A percentile compares a stretch with the other conserved stretches of the same genome.
Evolutionary conservation across 176 grass and related monocot species (phyloP).

Genomic region (Cymbopogon citratus): DNA sequence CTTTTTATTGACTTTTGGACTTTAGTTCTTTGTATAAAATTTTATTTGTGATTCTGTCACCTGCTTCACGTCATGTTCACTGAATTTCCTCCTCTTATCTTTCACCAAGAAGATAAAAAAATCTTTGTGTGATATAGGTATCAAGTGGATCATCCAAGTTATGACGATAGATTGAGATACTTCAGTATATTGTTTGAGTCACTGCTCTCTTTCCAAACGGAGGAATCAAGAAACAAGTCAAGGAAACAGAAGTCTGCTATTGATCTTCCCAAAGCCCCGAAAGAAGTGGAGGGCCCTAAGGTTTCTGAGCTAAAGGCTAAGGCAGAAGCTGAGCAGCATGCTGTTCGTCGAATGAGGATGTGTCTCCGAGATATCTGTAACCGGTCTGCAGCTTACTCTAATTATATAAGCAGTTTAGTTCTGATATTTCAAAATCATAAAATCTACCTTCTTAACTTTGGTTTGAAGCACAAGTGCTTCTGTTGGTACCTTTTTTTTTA

Average conservation of each 20-base stretch:
- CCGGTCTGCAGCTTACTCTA: slow-evolving; percentile 49
- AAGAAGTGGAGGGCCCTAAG: slow-evolving; percentile 76
- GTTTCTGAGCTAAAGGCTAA: slow-evolving; percentile 76
- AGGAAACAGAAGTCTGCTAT: slow-evolving; percentile 53
- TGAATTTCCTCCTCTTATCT: slow-evolving; percentile 21
- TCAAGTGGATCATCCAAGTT: slow-evolving; percentile 74
- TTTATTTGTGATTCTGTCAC: not conserved
- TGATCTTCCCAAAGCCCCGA: slow-evolving; percentile 87
- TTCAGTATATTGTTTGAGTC: slow-evolving; percentile 60
- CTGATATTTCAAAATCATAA: slow-evolving; percentile 8
- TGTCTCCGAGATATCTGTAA: slow-evolving; percentile 98
- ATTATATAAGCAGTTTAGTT: not conserved
- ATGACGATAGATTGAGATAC: slow-evolving; percentile 71
- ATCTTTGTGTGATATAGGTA: slow-evolving; percentile 72
- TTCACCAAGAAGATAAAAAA: slow-evolving; percentile 16
- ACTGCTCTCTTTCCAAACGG: slow-evolving; percentile 63
- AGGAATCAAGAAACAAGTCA: slow-evolving; percentile 71
- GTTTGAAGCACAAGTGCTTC: not conserved
- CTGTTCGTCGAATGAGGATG: slow-evolving; percentile 92
- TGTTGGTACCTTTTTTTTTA: not conserved
- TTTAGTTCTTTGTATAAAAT: not conserved
- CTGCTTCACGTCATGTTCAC: not conserved
- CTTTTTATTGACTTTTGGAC: slow-evolving; percentile 15
- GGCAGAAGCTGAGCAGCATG: slow-evolving; percentile 92
- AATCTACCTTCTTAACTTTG: not conserved